phyloP scores from a whole-genome alignment of 768 basidiomycete species.

The Psilocybe tampanensis region DNA sequence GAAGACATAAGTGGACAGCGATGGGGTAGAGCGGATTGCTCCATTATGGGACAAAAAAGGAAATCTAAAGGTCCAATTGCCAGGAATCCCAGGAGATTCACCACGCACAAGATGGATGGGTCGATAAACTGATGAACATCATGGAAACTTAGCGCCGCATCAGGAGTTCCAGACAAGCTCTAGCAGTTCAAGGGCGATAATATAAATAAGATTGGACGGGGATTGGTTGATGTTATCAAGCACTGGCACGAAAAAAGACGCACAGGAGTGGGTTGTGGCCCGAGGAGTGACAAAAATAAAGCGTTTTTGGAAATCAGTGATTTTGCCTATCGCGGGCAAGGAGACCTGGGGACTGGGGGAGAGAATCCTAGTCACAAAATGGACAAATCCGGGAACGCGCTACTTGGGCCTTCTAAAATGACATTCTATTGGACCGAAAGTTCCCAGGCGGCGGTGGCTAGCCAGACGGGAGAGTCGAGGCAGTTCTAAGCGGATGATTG shows the following conservation, averaged over 20 bases:
- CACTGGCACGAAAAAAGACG: constrained; percentile 10
- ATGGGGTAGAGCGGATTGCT: neutral
- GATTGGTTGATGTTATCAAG: constrained; percentile 20
- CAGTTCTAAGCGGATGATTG: neutral
- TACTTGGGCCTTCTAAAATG: constrained; percentile 10
- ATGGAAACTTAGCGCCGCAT: constrained; percentile 19
- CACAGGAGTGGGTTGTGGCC: neutral
- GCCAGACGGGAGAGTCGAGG: neutral
- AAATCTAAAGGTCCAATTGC: neutral
- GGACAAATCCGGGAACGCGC: constrained; percentile 8
- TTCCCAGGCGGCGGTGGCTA: neutral
- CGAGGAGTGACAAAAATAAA: constrained; percentile 14
- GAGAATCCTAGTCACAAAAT: neutral
- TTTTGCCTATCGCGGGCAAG: constrained; percentile 8
- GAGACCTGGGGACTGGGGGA: no score
- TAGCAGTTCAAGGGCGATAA: constrained; percentile 9
- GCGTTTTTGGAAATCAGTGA: constrained; percentile 2
- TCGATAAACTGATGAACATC: constrained; percentile 16
- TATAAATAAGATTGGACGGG: constrained; percentile 15
- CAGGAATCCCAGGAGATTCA: constrained; percentile 13
- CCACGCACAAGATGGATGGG: constrained; percentile 4
- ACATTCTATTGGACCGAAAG: neutral
- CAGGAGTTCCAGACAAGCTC: constrained; percentile 19
- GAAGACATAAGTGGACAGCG: neutral
- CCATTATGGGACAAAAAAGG: constrained; percentile 1